phyloP scores from a whole-genome alignment of 1,284 basidiomycete species.

The Puccinia brachypodii region DNA sequence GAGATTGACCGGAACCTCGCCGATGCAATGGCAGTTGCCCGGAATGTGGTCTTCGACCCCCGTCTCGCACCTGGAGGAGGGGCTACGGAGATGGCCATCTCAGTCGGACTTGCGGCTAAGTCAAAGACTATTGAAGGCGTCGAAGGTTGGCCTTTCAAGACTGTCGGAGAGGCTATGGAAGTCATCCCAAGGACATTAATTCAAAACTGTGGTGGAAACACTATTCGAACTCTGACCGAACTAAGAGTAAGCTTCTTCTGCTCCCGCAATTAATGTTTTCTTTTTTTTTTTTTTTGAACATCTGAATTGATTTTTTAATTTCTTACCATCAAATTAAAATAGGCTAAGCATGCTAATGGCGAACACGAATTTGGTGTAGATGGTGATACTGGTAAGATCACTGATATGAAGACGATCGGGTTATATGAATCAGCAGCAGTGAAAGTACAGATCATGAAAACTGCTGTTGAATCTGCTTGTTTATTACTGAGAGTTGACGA shows the following conservation, averaged over 20 bases:
- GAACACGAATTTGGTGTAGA: conserved; percentile 89
- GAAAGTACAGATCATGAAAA: conserved; percentile 97
- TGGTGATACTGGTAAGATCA: conserved; percentile 89
- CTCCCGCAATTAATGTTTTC: conserved; percentile 13
- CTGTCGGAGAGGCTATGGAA: conserved; percentile 94
- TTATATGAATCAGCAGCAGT: conserved; percentile 93
- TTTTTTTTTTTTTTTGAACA: not conserved
- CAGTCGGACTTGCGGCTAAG: conserved; percentile 80
- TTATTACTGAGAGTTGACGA: conserved; percentile 92
- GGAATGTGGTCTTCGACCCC: conserved; percentile 96
- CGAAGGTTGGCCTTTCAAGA: conserved; percentile 84
- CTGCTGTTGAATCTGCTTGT: conserved; percentile 91
- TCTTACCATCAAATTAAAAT: conserved; percentile 1
- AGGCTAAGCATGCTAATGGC: conserved; percentile 93
- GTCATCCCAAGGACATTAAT: conserved; percentile 93
- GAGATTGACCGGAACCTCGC: conserved; percentile 97
- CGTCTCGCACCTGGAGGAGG: conserved; percentile 88
- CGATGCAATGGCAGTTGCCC: conserved; percentile 94
- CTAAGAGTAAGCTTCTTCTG: conserved; percentile 68
- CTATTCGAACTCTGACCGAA: conserved; percentile 86
- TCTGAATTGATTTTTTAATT: not conserved
- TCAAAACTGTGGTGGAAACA: conserved; percentile 94
- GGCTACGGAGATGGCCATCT: conserved; percentile 90
- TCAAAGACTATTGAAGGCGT: conserved; percentile 77
- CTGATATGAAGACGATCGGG: conserved; percentile 92